Evolutionary conservation across 192 early-diverging fungal species (phyloP).

Genomic region (Coemansia sp.): DNA sequence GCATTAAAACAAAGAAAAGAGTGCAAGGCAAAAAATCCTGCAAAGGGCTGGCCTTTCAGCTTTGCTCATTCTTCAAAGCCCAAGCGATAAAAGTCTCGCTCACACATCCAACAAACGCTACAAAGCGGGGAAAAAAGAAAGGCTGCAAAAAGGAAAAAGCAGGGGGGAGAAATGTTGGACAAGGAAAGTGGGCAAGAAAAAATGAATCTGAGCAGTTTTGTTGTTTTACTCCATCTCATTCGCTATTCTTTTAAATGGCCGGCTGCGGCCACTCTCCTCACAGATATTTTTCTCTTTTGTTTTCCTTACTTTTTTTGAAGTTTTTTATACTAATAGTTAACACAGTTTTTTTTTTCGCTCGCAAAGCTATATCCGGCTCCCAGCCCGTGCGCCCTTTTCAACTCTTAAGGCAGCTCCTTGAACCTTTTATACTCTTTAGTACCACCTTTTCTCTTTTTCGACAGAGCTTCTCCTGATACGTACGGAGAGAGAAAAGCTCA

Average conservation of each 20-base stretch:
- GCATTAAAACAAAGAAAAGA: not conserved
- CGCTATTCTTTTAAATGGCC: not conserved
- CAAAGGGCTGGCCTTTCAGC: not conserved
- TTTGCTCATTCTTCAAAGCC: not conserved
- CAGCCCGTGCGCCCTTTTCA: not conserved
- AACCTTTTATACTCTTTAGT: not conserved
- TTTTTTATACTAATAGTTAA: not conserved
- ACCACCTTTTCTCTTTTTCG: not conserved
- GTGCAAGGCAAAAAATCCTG: not conserved
- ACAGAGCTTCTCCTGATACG: not conserved
- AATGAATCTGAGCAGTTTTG: not conserved
- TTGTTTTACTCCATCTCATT: not conserved
- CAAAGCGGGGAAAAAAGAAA: no score
- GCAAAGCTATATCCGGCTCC: not conserved
- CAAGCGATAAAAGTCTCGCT: no score
- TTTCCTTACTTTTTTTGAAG: constrained; percentile 7
- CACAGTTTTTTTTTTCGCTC: constrained; percentile 12
- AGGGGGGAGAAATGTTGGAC: not conserved
- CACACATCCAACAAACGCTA: no score
- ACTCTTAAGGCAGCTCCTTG: not conserved
- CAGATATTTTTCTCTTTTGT: constrained; percentile 12
- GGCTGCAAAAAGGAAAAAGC: not conserved
- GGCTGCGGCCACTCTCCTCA: constrained; percentile 21
- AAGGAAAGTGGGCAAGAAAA: not conserved
- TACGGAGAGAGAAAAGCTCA: constrained; percentile 1